These are phyloP conservation scores for Raffaelea ambrosiae DNA, from an alignment of 2,329 filamentous ascomycete genomes.

Conservation along the genomic window DNA sequence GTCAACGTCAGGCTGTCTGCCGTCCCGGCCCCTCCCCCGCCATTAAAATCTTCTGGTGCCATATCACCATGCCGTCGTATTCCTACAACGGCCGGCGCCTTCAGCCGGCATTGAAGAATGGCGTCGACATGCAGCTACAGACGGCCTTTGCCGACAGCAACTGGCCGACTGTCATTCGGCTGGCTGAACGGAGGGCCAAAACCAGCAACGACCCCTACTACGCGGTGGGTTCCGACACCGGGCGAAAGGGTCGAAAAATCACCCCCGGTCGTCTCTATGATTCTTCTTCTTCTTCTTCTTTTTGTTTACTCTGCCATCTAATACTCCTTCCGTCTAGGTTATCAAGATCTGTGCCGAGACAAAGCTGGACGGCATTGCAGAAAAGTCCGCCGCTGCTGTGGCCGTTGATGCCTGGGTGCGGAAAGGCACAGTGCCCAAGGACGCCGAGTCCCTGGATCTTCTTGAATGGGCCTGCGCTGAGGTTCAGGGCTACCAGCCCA, in stretches of 20 bases:
- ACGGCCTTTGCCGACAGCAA: constrained; percentile 45
- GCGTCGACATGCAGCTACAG: constrained; percentile 46
- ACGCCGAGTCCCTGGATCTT: constrained; percentile 43
- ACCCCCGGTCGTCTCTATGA: not conserved
- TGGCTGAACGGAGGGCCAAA: constrained; percentile 43
- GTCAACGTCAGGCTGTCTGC: no score
- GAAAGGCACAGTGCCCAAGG: constrained; percentile 36
- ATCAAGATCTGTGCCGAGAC: constrained; percentile 43
- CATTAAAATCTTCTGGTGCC: no score
- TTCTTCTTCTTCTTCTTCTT: not conserved
- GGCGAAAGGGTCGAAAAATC: no score
- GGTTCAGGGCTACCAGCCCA: constrained; percentile 13
- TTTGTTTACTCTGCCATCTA: not conserved
- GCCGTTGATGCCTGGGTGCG: constrained; percentile 37
- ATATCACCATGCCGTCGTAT: not conserved
- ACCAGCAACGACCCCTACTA: constrained; percentile 46
- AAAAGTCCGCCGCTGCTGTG: constrained; percentile 34
- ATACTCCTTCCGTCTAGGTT: constrained; percentile 25
- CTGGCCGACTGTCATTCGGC: constrained; percentile 41
- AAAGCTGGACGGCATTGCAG: constrained; percentile 38
- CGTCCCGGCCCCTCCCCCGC: no score
- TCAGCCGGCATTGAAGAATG: constrained; percentile 35
- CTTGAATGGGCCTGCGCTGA: constrained; percentile 45
- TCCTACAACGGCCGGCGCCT: constrained; percentile 13
- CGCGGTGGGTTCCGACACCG: constrained; percentile 42